phyloP scores from a whole-genome alignment of 495 filamentous ascomycete species.

The Astrothelium macrocarpum region DNA sequence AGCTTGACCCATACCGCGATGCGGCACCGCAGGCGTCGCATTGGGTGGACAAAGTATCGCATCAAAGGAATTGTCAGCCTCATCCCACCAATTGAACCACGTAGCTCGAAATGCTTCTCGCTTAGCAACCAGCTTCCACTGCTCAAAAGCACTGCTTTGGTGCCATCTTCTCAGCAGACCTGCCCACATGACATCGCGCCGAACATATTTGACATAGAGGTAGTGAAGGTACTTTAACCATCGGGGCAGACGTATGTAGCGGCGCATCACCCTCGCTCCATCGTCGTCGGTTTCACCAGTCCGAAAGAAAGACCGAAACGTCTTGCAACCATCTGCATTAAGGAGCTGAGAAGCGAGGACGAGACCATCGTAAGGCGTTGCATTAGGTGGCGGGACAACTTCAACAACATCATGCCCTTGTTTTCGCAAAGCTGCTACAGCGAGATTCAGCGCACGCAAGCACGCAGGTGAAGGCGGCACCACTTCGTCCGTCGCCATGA shows the following conservation, averaged over 20 bases:
- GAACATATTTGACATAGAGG: slow-evolving; percentile 75
- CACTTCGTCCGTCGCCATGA: slow-evolving; percentile 73
- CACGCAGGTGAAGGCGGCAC: slow-evolving; percentile 84
- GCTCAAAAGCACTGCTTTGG: slow-evolving; percentile 57
- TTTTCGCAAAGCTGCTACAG: slow-evolving; percentile 53
- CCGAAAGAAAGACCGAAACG: slow-evolving; percentile 67
- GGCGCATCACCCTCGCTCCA: slow-evolving; percentile 63
- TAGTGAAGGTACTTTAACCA: slow-evolving; percentile 81
- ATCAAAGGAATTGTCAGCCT: slow-evolving; percentile 41
- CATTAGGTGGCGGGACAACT: slow-evolving; percentile 44
- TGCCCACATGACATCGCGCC: slow-evolving; percentile 66
- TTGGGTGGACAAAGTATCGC: slow-evolving; percentile 79
- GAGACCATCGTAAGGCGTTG: slow-evolving; percentile 61
- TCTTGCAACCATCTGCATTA: slow-evolving; percentile 77
- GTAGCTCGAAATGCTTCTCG: slow-evolving; percentile 66
- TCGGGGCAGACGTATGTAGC: slow-evolving; percentile 62
- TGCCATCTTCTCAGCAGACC: slow-evolving; percentile 62
- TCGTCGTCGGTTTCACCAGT: slow-evolving; percentile 71
- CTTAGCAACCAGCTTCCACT: slow-evolving; percentile 70
- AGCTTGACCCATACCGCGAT: slow-evolving; percentile 75
- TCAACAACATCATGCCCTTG: slow-evolving; percentile 72
- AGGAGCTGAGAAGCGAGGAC: slow-evolving; percentile 75
- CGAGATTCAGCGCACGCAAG: slow-evolving; percentile 60
- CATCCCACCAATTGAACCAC: slow-evolving; percentile 79
- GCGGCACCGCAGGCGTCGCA: slow-evolving; percentile 81